Evolutionary conservation across 148 eudicot genomes (phyloP), one percentile per base, ranked within the genome.

Genomic region (Nepenthes gracilis): DNA sequence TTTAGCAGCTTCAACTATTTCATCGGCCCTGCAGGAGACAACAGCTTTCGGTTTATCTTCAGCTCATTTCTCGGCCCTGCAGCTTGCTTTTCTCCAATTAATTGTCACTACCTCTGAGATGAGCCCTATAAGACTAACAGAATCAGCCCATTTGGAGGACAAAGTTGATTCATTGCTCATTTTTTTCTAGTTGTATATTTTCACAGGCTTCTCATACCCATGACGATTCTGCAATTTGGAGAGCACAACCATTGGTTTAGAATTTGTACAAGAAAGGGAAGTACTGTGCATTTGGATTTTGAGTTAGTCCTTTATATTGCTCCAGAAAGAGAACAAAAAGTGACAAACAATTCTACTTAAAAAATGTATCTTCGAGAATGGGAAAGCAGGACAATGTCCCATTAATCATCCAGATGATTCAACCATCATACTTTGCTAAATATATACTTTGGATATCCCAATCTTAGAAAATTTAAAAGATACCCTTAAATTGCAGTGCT

Each of bases 161-260:
- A 8, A 40, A 8, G 45, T 0, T 3, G 8, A 40, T 40, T 40
- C 45, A 40, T 40, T 8, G 8, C 45, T 8, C 53, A 49, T 2
- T 49, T 34, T 23, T 64, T 43, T 51, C 71, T 73, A 92, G 66
- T 88, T 91, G 77, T 91, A 91, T 68, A 91, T 91, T 80, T 78
- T 88, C 40, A 91, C 96, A 0, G 97, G 86, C 85, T 82, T 91
- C 85, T 91, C 97, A 75, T 54, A 85, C 35, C 86, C 60, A 65
- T 85, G 96, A 11, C 97, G 96, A 53, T 83, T 92, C 97, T 92
- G 97, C 83, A 73, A 40, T 35, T 32, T 13, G 23, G 32, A 12
- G 32, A 52, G 12, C 2, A 52, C 32, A 52, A 23, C 14, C 14
- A 52, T 23, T 23, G 23, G 23, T 5, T 52, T 5, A 52, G 5